Percentiles rank a stretch among this genome's conserved stretches.
These are phyloP conservation scores for Pinus taeda DNA, from an alignment of 75 land plant species.

Conservation along the genomic window DNA sequence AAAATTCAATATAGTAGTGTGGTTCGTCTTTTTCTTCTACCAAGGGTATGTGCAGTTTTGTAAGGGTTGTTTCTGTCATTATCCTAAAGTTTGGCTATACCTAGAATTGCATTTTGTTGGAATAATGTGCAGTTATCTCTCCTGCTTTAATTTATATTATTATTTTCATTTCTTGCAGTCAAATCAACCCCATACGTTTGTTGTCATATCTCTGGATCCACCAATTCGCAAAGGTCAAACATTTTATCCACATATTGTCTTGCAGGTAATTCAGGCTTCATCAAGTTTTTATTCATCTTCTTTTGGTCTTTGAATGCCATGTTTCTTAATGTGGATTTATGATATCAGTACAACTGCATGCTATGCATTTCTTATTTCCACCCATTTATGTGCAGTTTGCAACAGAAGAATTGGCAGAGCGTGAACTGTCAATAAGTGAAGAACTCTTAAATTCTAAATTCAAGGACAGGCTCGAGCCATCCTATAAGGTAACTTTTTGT, in stretches of 20 bases:
- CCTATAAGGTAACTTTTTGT: constrained; percentile 56
- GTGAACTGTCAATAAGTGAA: constrained; percentile 61
- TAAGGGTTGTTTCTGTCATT: not conserved
- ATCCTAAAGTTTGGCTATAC: no score
- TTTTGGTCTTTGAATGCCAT: not conserved
- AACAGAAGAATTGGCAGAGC: constrained; percentile 70
- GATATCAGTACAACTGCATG: not conserved
- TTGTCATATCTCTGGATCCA: constrained; percentile 81
- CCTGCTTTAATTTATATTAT: not conserved
- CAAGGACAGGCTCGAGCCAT: constrained; percentile 75
- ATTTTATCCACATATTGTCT: constrained; percentile 83
- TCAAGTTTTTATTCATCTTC: not conserved
- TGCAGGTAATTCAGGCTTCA: constrained; percentile 59
- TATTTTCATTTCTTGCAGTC: constrained; percentile 42
- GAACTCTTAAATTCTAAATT: constrained; percentile 80
- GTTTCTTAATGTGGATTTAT: not conserved
- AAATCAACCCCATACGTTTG: constrained; percentile 88
- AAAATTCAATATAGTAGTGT: constrained; percentile 92
- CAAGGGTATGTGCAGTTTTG: constrained; percentile 52
- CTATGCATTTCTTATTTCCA: not conserved
- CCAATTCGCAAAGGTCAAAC: constrained; percentile 95
- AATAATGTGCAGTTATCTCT: no score
- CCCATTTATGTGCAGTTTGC: constrained; percentile 54
- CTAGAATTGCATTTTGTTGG: no score
- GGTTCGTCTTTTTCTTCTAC: constrained; percentile 78